Evolutionary conservation across 2,329 filamentous ascomycete genomes (phyloP), one percentile per base, ranked within the genome.

Genomic region (Penicillium decumbens): DNA sequence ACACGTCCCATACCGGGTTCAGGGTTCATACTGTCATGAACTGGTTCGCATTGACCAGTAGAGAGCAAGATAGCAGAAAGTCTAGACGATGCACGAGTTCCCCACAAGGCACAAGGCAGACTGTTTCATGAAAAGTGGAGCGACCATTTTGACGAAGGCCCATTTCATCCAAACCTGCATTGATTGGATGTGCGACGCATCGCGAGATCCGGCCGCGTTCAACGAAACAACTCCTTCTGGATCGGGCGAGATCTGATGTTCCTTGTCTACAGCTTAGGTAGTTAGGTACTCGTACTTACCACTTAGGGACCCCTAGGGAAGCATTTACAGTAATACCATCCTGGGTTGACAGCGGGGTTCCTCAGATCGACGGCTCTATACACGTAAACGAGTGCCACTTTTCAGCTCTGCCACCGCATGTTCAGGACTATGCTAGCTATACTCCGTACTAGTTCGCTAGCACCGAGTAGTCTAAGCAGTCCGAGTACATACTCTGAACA

Each of bases 71-170:
- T 12, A 40, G 24, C 13, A 28, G 33, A 41, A 30, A 28, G 45
- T 44, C 46, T 44, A 44, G 46, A 49, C n/a, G 10, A 20, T 5
- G 15, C 32, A n/a, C 23, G 18, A 25, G 18, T 43, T 43, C 49
- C 52, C 54, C 54, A 57, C 52, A 55, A 54, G 48, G 51, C 43
- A 35, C 37, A 44, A 43, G 42, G 49, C 20, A 40, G 24, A 43
- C 48, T 57, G 54, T 58, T 57, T 59, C 56, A 59, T 46, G 41
- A 30, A 5, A 38, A 49, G 56, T 58, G 56, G 56, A 57, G 47
- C 27, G 8, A 8, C 38, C 3, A 24, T 45, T 41, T 47, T 52
- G 54, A 57, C 51, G 46, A 48, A 20, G 38, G 50, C 49, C 48
- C 44, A 50, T 52, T 50, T 20, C 38, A 41, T 37, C 9, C 33